Evolutionary conservation across 2,329 filamentous ascomycete species (phyloP), one percentile per base, ranked within the genome.

Genomic region (Cytospora piceae): DNA sequence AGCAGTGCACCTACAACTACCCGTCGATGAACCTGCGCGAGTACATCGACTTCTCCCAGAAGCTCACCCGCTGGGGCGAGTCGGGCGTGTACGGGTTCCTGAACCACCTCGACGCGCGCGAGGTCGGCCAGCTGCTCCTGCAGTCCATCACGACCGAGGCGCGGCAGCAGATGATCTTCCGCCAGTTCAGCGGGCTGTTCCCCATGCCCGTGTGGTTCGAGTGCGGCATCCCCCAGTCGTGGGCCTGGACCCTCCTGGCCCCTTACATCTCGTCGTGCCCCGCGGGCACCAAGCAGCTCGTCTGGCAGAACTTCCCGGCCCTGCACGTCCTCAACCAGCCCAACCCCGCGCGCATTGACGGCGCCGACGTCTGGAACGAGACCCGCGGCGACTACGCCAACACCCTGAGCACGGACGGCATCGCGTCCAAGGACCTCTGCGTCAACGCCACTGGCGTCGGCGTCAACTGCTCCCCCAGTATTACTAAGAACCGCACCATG

Each of bases 161-260:
- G 0, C 88, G 92, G 0, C 92, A 96, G 79, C 90, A 96, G 79
- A 82, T 94, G 80, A 88, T 91, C 70, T 95, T 95, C 82, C 88
- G 92, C 24, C 92, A 95, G 74, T 92, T 95, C 74, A 83, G 87
- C 39, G 92, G 92, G 20, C 83, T 92, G 8, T 91, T 91, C 77
- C 90, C 92, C 27, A 92, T 92, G 89, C 90, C 91, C 0, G 89
- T 90, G 12, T 95, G 90, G 90, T 93, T 94, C 74, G 87, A 92
- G 72, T 82, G 87, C 7, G 91, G 91, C 49, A 88, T 94, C 29
- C 92, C 91, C 0, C 92, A 96, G 75, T 92, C 89, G 0, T 96
- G 92, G 91, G 86, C 88, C 0, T 96, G 92, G 92, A 90, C 91
- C 0, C 82, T 92, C 27, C 81, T 95, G 5, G 91, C 92, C 0